A percentile compares a stretch with the other conserved stretches of the same genome.
Conservation (phyloP, 495 filamentous ascomycete species). For the Lophiostoma macrostomum region DNA sequence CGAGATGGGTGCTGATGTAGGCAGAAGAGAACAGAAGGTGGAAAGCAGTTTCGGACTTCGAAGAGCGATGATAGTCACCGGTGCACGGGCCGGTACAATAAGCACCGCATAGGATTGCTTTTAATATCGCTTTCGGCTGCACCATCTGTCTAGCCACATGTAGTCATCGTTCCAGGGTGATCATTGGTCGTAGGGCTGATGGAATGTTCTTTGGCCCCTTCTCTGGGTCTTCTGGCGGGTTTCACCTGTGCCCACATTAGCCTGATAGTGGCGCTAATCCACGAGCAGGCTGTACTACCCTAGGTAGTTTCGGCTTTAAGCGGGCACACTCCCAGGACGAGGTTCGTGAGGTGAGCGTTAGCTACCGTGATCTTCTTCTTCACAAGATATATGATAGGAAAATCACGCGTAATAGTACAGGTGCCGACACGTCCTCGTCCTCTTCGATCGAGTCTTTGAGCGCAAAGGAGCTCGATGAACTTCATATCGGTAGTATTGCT, state of each 20-base stretch:
- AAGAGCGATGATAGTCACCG: slow-evolving; percentile 29
- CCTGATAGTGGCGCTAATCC: too few relatives aligned
- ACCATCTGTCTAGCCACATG: neutral
- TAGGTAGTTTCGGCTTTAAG: too few relatives aligned
- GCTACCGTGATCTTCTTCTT: too few relatives aligned
- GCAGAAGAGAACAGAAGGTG: slow-evolving; percentile 10
- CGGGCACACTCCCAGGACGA: too few relatives aligned
- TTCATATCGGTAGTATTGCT: neutral
- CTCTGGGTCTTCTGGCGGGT: too few relatives aligned
- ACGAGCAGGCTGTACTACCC: too few relatives aligned
- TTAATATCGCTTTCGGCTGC: slow-evolving; percentile 24
- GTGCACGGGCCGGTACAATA: slow-evolving; percentile 22
- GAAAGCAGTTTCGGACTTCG: slow-evolving; percentile 22
- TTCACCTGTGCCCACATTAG: too few relatives aligned
- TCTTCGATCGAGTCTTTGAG: neutral
- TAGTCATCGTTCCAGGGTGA: neutral
- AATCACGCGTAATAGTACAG: too few relatives aligned
- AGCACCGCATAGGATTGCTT: slow-evolving; percentile 30
- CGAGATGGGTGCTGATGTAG: neutral
- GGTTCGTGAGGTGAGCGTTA: too few relatives aligned
- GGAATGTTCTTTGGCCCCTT: slow-evolving; percentile 11
- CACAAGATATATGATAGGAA: too few relatives aligned
- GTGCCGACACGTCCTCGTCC: slow-evolving; percentile 15
- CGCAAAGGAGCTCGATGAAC: neutral
- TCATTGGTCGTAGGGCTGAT: slow-evolving; percentile 6